Evolutionary conservation across 805 yeast species (phyloP).

Genomic region (Candida nemodendra): DNA sequence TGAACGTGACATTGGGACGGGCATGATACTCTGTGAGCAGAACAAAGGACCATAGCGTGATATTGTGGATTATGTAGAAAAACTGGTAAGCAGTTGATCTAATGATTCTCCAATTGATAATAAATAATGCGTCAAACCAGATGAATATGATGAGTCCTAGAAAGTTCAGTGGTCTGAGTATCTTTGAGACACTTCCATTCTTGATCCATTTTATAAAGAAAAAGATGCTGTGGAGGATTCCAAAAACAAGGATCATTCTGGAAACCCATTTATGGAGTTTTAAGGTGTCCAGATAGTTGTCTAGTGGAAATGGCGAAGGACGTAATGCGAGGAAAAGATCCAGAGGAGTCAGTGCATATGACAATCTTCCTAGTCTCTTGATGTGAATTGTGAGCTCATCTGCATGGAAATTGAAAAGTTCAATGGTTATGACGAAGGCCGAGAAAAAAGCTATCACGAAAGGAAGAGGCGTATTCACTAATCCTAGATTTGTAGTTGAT

Average conservation of each 20-base stretch:
- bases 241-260: constrained; percentile 47
- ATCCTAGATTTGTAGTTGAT: constrained; percentile 34
- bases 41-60: constrained; percentile 46
- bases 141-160: constrained; percentile 50
- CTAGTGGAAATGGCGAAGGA: constrained; percentile 50
- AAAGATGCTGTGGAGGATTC: constrained; percentile 51
- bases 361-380: constrained; percentile 62
- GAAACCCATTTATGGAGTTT: constrained; percentile 72
- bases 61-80: constrained; percentile 59
- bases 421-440: constrained; percentile 32
- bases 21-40: constrained; percentile 58
- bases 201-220: constrained; percentile 49
- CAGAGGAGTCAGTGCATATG: constrained; percentile 58
- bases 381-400: constrained; percentile 36
- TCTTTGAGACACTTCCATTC: constrained; percentile 35
- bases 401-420: constrained; percentile 35
- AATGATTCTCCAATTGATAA: constrained; percentile 48
- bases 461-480: constrained; percentile 34
- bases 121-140: constrained; percentile 35
- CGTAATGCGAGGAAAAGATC: constrained; percentile 54
- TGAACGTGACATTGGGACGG: constrained; percentile 58
- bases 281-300: constrained; percentile 52
- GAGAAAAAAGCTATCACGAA: constrained; percentile 27
- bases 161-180: constrained; percentile 41
- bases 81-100: constrained; percentile 48